Conservation (phyloP, 306 rosid genomes). For the Carpinus fangiana region DNA sequence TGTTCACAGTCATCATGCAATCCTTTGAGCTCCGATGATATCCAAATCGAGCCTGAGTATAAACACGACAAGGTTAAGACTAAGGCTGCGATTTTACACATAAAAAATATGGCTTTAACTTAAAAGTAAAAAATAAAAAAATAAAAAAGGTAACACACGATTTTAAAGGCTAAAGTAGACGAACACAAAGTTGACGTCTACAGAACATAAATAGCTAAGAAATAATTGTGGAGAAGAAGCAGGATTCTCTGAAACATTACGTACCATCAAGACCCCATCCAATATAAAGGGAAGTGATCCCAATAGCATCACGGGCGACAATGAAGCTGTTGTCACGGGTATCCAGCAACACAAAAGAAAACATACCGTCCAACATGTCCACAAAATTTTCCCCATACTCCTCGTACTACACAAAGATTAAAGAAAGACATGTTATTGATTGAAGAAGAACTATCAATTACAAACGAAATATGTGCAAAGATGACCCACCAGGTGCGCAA, state of each 20-base stretch:
- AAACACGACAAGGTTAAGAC: not conserved
- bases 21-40: conserved; percentile 83
- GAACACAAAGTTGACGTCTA: no score
- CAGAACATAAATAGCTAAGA: not conserved
- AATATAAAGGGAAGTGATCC: conserved; percentile 88
- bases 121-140: no score
- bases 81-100: not conserved
- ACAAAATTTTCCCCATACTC: conserved; percentile 82
- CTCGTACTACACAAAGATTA: conserved; percentile 58
- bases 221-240: not conserved
- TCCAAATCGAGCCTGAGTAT: conserved; percentile 84
- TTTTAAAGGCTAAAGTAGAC: no score
- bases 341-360: conserved; percentile 85
- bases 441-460: not conserved
- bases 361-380: conserved; percentile 91
- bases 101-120: no score
- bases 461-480: not conserved
- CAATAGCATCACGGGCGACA: conserved; percentile 95
- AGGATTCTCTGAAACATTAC: conserved; percentile 8
- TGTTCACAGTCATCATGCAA: conserved; percentile 90
- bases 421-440: not conserved
- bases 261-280: conserved; percentile 99
- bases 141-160: no score
- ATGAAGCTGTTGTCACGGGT: conserved; percentile 92
- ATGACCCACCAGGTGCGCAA: conserved; percentile 75